These are phyloP conservation scores for Marasmius tenuissimus DNA, from an alignment of 1,284 basidiomycete species.

Conservation along the genomic window DNA sequence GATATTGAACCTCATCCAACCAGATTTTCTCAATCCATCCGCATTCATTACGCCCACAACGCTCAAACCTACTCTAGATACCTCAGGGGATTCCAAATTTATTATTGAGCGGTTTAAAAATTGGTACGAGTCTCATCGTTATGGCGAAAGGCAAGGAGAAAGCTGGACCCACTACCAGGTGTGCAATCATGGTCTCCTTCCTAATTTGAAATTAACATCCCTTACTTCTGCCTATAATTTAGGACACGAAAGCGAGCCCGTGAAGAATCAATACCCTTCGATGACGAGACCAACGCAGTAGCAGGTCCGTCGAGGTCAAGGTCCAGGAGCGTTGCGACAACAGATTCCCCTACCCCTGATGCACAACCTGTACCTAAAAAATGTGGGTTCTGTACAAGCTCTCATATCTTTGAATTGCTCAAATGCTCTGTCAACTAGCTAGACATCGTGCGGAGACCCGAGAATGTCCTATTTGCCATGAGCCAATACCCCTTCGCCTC, in stretches of 20 bases:
- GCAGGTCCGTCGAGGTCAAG: background rate
- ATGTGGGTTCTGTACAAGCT: background rate
- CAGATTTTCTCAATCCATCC: background rate
- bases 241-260: background rate
- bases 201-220: background rate
- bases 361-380: background rate
- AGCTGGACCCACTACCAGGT: background rate
- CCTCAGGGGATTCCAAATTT: background rate
- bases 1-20: background rate
- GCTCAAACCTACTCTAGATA: background rate
- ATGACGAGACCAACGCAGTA: background rate
- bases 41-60: background rate
- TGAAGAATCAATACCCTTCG: background rate
- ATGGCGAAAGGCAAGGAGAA: background rate
- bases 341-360: background rate
- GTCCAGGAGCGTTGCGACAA: background rate
- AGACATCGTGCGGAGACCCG: constrained; percentile 68
- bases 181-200: background rate
- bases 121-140: background rate
- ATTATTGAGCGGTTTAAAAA: background rate
- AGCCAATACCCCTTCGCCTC: constrained; percentile 68
- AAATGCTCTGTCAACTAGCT: constrained; percentile 32
- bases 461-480: constrained; percentile 70
- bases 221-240: background rate
- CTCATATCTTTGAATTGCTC: background rate